Evolutionary conservation across 139 green algal genomes (phyloP), one percentile per base, ranked within the genome.

Genomic region (Coelastrella sp.): DNA sequence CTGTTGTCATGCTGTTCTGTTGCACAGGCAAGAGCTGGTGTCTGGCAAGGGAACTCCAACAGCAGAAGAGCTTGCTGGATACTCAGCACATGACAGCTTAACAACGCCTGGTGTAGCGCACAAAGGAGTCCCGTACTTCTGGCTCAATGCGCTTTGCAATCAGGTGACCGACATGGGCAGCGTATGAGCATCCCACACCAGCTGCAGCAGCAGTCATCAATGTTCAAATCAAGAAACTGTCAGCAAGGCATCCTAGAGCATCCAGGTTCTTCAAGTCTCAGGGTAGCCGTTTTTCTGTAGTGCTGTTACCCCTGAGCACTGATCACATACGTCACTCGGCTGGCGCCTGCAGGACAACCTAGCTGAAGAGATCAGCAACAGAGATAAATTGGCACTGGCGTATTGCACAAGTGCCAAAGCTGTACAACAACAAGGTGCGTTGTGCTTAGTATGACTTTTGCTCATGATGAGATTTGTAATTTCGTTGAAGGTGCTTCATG

Each of bases 111-210:
- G 27, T 30, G 27, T 59, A 63, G 23, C 11, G 41, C 19, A 45
- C 57, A 84, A 64, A 30, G 41, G 78, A 7, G 78, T 84, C 13
- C 78, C 78, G 2, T 75, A 75, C 27, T 84, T 50, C 78, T 84
- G 62, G 60, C 62, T 75, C 9, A 84, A 60, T 23, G 78, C n/a
- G 25, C 78, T 84, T n/a, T 76, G 43, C 60, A 84, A 84, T 40
- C 78, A 84, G 74, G 74, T 82, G 25, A 71, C 15, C 62, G 6
- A 38, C 37, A n/a, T 34, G 7, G 11, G 53, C 17, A 32, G 1
- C 6, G 15, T n/a, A n/a, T n/a, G n/a, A n/a, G n/a, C n/a, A n/a
- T n/a, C n/a, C n/a, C n/a, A n/a, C n/a, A n/a, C n/a, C n/a, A n/a
- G 53, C 27, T 63, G 53, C 53, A 63, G 15, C 53, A 23, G 45